A percentile compares a stretch with the other conserved stretches of the same genome.
Conservation (phyloP, 176 grass and related monocot genomes). For the maize (Zea mays) region DNA sequence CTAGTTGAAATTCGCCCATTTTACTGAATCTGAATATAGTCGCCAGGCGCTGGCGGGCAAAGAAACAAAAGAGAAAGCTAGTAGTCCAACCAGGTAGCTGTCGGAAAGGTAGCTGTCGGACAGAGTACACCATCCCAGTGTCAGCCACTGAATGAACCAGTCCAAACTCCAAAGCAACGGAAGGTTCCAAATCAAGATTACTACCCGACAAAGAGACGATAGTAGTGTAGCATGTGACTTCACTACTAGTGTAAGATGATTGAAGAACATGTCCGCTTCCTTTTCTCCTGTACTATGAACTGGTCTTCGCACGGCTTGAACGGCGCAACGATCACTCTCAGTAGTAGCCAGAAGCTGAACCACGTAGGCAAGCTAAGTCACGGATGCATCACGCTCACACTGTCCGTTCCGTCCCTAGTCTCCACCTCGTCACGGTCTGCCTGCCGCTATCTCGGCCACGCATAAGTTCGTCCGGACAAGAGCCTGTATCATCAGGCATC, state of each 20-base stretch:
- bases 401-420: neutral
- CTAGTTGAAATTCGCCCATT: too few relatives aligned
- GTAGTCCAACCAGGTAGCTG: neutral
- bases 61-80: neutral
- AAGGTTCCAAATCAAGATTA: conserved; percentile 5
- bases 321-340: neutral
- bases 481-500: too few relatives aligned
- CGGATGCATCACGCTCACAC: neutral
- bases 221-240: neutral
- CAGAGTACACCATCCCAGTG: neutral
- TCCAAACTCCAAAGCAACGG: neutral
- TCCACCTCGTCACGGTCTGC: too few relatives aligned
- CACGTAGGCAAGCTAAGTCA: neutral
- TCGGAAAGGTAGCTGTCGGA: neutral
- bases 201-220: neutral
- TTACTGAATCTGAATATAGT: too few relatives aligned
- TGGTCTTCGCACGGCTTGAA: neutral
- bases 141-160: neutral
- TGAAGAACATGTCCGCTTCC: neutral
- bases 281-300: neutral
- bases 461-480: neutral
- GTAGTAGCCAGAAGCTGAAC: neutral
- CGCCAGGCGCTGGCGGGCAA: neutral
- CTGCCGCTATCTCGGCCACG: neutral
- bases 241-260: neutral